Conservation (phyloP, 2,329 filamentous ascomycete species). For the Aspergillus bombycis region DNA sequence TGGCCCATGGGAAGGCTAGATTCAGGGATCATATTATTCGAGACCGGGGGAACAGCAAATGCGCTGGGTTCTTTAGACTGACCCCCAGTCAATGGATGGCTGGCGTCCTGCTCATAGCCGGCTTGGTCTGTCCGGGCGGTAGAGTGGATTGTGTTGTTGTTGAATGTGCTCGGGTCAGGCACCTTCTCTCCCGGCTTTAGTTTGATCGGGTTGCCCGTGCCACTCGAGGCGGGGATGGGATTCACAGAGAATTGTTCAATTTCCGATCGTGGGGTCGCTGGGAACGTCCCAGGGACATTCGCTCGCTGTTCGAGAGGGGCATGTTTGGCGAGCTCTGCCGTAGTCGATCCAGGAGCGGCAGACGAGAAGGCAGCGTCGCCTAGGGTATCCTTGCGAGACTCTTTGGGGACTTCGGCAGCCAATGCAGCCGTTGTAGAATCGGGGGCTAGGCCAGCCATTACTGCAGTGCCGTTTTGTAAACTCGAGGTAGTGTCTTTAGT, state of each 20-base stretch:
- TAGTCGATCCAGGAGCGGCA: constrained; percentile 69
- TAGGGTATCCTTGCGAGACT: constrained; percentile 27
- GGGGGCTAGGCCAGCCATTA: constrained; percentile 67
- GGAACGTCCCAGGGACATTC: constrained; percentile 67
- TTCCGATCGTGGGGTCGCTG: constrained; percentile 67
- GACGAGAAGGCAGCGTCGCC: constrained; percentile 61
- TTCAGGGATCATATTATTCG: constrained; percentile 74
- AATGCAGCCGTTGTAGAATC: constrained; percentile 69
- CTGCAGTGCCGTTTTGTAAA: constrained; percentile 26
- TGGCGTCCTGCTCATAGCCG: constrained; percentile 79
- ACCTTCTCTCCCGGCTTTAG: constrained; percentile 80
- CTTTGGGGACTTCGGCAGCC: constrained; percentile 39
- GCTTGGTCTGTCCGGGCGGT: constrained; percentile 71
- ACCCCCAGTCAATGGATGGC: constrained; percentile 47
- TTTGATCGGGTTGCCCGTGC: constrained; percentile 75
- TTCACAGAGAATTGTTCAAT: constrained; percentile 52
- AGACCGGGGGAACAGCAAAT: constrained; percentile 58
- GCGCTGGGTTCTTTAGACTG: constrained; percentile 36
- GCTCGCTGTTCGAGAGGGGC: constrained; percentile 63
- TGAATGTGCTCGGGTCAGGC: constrained; percentile 67
- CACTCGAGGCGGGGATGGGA: constrained; percentile 61
- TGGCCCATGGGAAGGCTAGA: constrained; percentile 73
- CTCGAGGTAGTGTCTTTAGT: constrained; percentile 9
- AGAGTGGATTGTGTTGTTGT: constrained; percentile 70
- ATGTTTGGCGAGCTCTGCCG: constrained; percentile 67